Base-by-base conservation (phyloP, 2,329 filamentous ascomycete genomes). In the Claviceps cyperi region DNA sequence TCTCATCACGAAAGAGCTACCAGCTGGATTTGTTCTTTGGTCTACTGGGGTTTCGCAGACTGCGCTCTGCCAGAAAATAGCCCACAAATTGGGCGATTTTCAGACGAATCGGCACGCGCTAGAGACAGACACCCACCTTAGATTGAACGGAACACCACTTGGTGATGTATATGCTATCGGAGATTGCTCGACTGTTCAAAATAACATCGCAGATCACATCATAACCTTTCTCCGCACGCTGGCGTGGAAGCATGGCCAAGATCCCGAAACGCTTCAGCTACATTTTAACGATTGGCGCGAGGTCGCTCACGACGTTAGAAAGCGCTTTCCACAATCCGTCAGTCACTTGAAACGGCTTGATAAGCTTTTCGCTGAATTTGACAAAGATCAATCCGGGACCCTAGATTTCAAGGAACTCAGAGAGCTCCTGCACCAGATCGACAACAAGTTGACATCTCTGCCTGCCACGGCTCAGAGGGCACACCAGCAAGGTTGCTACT, bases 81-180 rank as follows among this genome's bases (percentile, higher is more conserved):
- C 90, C 2, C 71, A 77, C n/a, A 86, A 88, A 59, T 78, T 98
- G 2, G 80, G 79, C 17, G 73, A 83, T 4, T 68, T 71, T 14
- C 92, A 98, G 65, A 89, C 80, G 55, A 98, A 98, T 69, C 80
- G 77, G 39, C 90, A 92, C 62, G 92, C 94, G 2, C 76, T 98
- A 8, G 92, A 97, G 64, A 98, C 92, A 0, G 92, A 98, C 64
- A 82, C 87, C 1, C 91, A 98, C 63, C 81, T 97, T 8, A 87
- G 92, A 40, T 72, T 98, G 0, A 86, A 84, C 52, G 92, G 92
- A 49, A 80, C 92, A 0, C 92, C 92, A 0, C 69, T 97, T 0
- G 92, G 92, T 38, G 91, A 97, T 53, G 89, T 98, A 21, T 98
- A 98, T 62, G 90, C 90, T 46, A 89, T 98, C 54, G 92, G 92